phyloP scores from a whole-genome alignment of 805 yeast genomes.

The Starmerella vitae region DNA sequence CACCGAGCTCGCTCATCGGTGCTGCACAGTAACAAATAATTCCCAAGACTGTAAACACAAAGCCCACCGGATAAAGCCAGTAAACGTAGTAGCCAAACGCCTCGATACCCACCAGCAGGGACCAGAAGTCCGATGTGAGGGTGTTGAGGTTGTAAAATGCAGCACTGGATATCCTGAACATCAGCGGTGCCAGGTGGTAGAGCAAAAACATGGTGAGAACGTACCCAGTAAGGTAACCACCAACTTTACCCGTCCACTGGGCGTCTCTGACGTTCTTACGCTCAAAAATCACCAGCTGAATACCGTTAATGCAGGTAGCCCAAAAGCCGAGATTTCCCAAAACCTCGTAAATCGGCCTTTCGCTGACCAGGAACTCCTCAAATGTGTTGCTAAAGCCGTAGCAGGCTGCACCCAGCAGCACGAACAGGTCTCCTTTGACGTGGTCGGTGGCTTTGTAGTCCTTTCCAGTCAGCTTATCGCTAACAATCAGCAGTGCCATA shows the following conservation, averaged over 20 bases:
- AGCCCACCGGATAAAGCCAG: slow-evolving; percentile 37
- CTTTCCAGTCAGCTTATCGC: slow-evolving; percentile 32
- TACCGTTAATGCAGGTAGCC: slow-evolving; percentile 33
- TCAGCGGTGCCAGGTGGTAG: slow-evolving; percentile 32
- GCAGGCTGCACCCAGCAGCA: slow-evolving; percentile 33
- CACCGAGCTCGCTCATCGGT: slow-evolving; percentile 28
- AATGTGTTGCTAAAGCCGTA: slow-evolving; percentile 34
- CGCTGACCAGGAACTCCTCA: slow-evolving; percentile 34
- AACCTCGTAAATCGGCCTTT: slow-evolving; percentile 34
- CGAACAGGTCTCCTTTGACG: slow-evolving; percentile 35
- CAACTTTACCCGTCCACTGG: slow-evolving; percentile 30
- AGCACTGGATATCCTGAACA: slow-evolving; percentile 35
- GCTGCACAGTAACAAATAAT: slow-evolving; percentile 31
- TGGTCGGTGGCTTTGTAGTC: slow-evolving; percentile 30
- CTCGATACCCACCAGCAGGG: slow-evolving; percentile 32
- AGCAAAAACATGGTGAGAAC: slow-evolving; percentile 31
- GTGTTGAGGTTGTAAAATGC: slow-evolving; percentile 35
- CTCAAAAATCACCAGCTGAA: slow-evolving; percentile 34
- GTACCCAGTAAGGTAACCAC: slow-evolving; percentile 34
- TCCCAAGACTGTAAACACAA: slow-evolving; percentile 32
- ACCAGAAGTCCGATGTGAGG: slow-evolving; percentile 36
- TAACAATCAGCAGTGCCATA: slow-evolving; percentile 31
- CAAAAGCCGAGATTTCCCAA: slow-evolving; percentile 34
- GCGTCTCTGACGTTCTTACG: slow-evolving; percentile 29
- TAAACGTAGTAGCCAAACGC: slow-evolving; percentile 34